These are phyloP conservation scores for Sporobolomyces roseus DNA, from an alignment of 768 basidiomycete genomes.

Conservation along the genomic window DNA sequence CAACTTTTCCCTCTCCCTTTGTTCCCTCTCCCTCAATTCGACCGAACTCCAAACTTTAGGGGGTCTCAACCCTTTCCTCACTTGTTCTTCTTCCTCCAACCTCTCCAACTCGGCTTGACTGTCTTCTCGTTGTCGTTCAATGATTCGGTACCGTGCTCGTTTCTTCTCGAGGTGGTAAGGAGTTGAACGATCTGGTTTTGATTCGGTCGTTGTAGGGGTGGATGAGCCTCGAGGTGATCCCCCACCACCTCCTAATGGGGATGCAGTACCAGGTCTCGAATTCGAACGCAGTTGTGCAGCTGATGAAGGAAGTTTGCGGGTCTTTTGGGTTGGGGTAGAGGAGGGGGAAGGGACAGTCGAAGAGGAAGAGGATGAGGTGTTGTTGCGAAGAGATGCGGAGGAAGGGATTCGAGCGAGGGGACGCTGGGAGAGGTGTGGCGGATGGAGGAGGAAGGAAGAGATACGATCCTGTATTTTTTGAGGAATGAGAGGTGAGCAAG, in stretches of 20 bases:
- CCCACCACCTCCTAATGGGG: neutral
- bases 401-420: slow-evolving; percentile 7
- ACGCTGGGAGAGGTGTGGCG: neutral
- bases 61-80: slow-evolving; percentile 11
- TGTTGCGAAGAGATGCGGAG: neutral
- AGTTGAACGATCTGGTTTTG: too few species aligned
- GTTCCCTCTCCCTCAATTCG: neutral
- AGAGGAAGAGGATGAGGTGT: neutral
- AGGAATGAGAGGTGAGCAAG: neutral
- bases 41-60: slow-evolving; percentile 1
- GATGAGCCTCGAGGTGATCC: neutral
- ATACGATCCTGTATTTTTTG: slow-evolving; percentile 34
- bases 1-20: neutral
- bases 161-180: too few species aligned
- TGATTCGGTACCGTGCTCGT: too few species aligned
- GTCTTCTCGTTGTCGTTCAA: neutral
- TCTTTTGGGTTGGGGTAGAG: neutral
- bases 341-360: neutral
- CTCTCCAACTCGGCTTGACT: neutral
- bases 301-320: slow-evolving; percentile 29
- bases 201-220: neutral
- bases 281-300: slow-evolving; percentile 3
- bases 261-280: neutral
- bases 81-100: slow-evolving; percentile 7
- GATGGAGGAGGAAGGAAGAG: slow-evolving; percentile 18